Base-by-base conservation (phyloP, 2,329 filamentous ascomycete genomes). In the Aspergillus bombycis region DNA sequence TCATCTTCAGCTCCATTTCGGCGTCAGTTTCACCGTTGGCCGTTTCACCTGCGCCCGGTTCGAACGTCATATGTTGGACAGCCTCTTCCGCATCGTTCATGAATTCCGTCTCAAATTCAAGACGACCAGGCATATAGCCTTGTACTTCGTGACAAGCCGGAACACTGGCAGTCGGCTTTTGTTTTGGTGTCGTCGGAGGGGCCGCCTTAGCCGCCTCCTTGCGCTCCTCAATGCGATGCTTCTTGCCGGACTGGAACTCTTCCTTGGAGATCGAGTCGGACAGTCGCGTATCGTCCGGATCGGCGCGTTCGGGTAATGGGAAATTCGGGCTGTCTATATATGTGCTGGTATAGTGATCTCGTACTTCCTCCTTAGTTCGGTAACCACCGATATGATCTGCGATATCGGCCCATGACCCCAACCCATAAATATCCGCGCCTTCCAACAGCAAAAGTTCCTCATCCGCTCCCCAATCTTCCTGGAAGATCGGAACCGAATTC, bases 11-110 rank as follows among this genome's bases (percentile, higher is more conserved):
- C 68, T 97, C 94, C 85, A 97, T 96, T 78, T 99, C 95, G 0
- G 95, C 93, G 71, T 99, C 95, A 62, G 96, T 83, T 74, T 96
- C 90, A 65, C 92, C 91, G 0, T 93, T 97, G 1, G 91, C 89
- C 73, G 97, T 96, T 69, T 96, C 84, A 62, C 95, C 95, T 79
- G 97, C 94, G 30, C 95, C 95, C 0, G 95, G 94, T 62, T 98
- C 94, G 73, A 99, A 99, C 67, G 96, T 91, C 94, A 99, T 98
- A 67, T 96, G 89, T 77, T 99, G 95, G 2, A 99, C 95, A 0
- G 94, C 94, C 79, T 98, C 96, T 80, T 99, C 95, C 0, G 95
- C 95, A 73, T 99, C 95, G 73, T 99, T 99, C 73, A 94, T 92
- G 75, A 97, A 95, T 73, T 99, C 95, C 0, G 92, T 97, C 83